A percentile compares a stretch with the other conserved stretches of the same genome.
phyloP scores from a whole-genome alignment of 208 protist genomes.

The Angomonas deanei region DNA sequence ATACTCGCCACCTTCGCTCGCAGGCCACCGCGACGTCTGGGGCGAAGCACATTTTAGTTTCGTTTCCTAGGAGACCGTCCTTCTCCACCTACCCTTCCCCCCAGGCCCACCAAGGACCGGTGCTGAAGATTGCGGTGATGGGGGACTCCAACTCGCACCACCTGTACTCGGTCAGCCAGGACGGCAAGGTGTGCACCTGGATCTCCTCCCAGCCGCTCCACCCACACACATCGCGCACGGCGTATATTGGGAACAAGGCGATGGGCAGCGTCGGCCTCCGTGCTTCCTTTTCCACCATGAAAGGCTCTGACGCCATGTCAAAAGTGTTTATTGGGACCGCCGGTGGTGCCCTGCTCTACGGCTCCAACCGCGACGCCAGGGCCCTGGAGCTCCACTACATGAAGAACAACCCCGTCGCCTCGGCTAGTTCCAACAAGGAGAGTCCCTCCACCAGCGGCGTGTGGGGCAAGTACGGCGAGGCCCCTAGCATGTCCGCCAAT shows the following conservation, averaged over 20 bases:
- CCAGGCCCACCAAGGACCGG: conserved; percentile 40
- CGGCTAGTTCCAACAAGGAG: too few relatives aligned
- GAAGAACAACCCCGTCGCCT: neutral
- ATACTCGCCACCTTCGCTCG: conserved; percentile 22
- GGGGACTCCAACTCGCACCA: conserved; percentile 58
- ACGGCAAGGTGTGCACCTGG: conserved; percentile 72
- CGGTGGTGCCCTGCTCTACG: conserved; percentile 42
- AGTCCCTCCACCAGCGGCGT: neutral
- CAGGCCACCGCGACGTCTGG: conserved; percentile 36
- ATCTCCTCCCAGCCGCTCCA: conserved; percentile 23
- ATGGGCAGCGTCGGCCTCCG: conserved; percentile 38
- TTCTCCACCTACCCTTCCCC: conserved; percentile 59
- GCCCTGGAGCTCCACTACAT: conserved; percentile 35
- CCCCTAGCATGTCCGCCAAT: neutral
- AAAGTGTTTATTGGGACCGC: conserved; percentile 60
- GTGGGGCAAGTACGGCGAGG: neutral
- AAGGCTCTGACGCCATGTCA: conserved; percentile 53
- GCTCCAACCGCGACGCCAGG: conserved; percentile 38
- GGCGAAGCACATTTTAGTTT: conserved; percentile 23
- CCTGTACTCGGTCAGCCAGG: conserved; percentile 61
- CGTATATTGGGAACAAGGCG: conserved; percentile 30
- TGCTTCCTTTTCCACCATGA: conserved; percentile 37
- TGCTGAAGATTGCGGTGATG: conserved; percentile 50
- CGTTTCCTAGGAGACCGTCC: conserved; percentile 26
- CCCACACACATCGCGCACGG: conserved; percentile 33